Evolutionary conservation across 2,329 filamentous ascomycete genomes (phyloP).

Genomic region (Verticillium dahliae): DNA sequence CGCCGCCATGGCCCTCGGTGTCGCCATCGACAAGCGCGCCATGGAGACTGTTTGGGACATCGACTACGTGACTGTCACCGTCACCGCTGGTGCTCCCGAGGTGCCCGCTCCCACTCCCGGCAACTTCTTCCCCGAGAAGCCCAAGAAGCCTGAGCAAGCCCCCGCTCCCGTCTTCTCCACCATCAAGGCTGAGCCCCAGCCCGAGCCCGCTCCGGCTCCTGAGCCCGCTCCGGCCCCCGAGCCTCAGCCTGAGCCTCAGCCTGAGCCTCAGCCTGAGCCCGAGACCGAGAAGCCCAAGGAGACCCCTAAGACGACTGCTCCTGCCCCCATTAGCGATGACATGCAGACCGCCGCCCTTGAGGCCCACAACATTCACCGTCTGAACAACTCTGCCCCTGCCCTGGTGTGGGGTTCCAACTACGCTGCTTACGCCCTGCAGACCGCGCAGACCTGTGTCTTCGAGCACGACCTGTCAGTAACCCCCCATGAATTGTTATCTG

Average conservation of each 20-base stretch:
- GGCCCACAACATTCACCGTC: conserved; percentile 81
- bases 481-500: neutral
- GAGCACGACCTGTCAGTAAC: conserved; percentile 66
- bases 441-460: conserved; percentile 64
- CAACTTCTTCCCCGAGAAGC: conserved; percentile 14
- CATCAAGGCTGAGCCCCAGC: conserved; percentile 3
- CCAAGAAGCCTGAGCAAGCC: neutral
- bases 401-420: conserved; percentile 62
- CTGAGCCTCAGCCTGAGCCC: conserved; percentile 8
- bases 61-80: conserved; percentile 36
- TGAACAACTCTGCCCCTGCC: conserved; percentile 66
- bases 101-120: conserved; percentile 12
- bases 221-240: conserved; percentile 9
- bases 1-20: conserved; percentile 37
- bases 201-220: conserved; percentile 7
- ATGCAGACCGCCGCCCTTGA: conserved; percentile 43
- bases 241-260: conserved; percentile 1
- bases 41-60: conserved; percentile 33
- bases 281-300: conserved; percentile 6
- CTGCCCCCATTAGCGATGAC: conserved; percentile 14
- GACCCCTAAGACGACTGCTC: conserved; percentile 4
- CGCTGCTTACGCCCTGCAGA: conserved; percentile 54
- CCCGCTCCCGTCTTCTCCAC: conserved; percentile 6
- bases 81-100: conserved; percentile 24
- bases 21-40: conserved; percentile 34